phyloP scores from a whole-genome alignment of 1,139 yeast species.

The Kurtzmaniella quercitrusa region DNA sequence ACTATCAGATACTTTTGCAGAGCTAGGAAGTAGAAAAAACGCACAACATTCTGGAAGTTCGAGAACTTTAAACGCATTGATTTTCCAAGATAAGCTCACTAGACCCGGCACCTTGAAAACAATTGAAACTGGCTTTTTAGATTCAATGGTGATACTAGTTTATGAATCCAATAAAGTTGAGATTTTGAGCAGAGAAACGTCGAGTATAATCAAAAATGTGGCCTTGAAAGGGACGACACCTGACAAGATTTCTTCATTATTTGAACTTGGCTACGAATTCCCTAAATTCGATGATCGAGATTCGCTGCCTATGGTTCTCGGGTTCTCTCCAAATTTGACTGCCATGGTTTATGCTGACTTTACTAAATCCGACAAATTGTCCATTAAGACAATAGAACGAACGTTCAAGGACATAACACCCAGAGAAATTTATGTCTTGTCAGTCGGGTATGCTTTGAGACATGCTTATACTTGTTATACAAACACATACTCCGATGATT shows the following conservation, averaged over 20 bases:
- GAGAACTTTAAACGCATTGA: slow-evolving; percentile 7
- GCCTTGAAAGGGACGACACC: slow-evolving; percentile 18
- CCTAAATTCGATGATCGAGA: slow-evolving; percentile 19
- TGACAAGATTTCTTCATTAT: slow-evolving; percentile 36
- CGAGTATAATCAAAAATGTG: slow-evolving; percentile 19
- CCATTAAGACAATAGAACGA: slow-evolving; percentile 25
- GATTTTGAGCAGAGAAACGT: slow-evolving; percentile 32
- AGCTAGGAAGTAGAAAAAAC: slow-evolving; percentile 29
- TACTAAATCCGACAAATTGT: slow-evolving; percentile 19
- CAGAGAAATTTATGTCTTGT: slow-evolving; percentile 35
- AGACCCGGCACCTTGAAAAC: slow-evolving; percentile 19
- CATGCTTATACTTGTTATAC: slow-evolving; percentile 69
- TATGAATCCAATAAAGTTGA: slow-evolving; percentile 43
- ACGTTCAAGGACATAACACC: slow-evolving; percentile 18
- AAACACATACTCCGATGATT: slow-evolving; percentile 62
- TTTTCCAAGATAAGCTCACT: slow-evolving; percentile 21
- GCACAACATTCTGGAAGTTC: slow-evolving; percentile 7
- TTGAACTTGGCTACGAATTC: slow-evolving; percentile 58
- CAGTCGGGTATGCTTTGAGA: slow-evolving; percentile 60
- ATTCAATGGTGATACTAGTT: slow-evolving; percentile 21
- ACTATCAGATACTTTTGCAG: slow-evolving; percentile 29
- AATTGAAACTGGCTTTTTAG: slow-evolving; percentile 21
- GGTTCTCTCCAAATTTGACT: slow-evolving; percentile 57
- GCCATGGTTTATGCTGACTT: slow-evolving; percentile 40
- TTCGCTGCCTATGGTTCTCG: slow-evolving; percentile 32